Evolutionary conservation across 345 rosid species (phyloP).

Genomic region (Mercurialis annua): DNA sequence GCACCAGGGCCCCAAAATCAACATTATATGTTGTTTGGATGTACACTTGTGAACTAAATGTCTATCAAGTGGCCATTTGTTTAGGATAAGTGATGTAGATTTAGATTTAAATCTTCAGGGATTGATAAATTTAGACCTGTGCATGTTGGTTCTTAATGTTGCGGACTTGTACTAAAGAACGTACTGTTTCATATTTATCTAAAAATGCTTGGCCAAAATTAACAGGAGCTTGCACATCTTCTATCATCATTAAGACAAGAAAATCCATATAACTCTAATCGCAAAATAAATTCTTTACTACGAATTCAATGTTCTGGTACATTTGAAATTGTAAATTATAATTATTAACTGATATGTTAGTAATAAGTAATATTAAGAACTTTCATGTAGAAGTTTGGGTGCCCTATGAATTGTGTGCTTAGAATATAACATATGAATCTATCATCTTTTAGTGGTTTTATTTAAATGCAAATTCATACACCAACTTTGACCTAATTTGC

Average conservation of each 20-base stretch:
- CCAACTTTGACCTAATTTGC: no score
- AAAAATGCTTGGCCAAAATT: not conserved
- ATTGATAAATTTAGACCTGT: conserved; percentile 2
- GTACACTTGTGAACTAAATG: not conserved
- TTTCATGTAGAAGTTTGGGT: no score
- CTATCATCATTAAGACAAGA: not conserved
- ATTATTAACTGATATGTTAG: not conserved
- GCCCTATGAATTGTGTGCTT: no score
- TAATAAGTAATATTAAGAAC: no score
- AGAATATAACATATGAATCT: no score
- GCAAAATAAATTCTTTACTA: not conserved
- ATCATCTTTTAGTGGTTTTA: no score
- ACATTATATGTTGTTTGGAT: not conserved
- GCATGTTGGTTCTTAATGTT: not conserved
- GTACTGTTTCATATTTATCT: not conserved
- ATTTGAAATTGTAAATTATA: not conserved
- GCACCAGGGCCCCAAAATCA: not conserved
- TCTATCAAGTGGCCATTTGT: not conserved
- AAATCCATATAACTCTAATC: not conserved
- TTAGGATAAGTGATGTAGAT: not conserved
- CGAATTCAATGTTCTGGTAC: not conserved
- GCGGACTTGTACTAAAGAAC: not conserved
- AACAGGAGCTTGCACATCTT: not conserved
- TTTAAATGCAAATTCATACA: no score
- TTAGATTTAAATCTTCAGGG: not conserved